Conservation (phyloP, 2,329 filamentous ascomycete species). For the Aurifilum marmelostoma region DNA sequence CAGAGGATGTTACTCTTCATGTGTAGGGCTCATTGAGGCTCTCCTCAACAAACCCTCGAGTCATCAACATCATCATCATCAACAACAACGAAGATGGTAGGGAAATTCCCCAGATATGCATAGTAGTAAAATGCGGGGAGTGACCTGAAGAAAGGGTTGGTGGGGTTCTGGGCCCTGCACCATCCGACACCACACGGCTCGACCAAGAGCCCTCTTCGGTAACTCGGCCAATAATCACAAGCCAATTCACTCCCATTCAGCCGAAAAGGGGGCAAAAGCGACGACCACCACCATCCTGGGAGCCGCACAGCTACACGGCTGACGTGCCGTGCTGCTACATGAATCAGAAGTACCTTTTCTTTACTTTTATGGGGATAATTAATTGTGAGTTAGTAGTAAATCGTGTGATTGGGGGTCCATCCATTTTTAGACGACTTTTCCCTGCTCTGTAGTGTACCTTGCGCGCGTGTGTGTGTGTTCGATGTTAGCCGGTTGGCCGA, state of each 20-base stretch:
- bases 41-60: too few species aligned
- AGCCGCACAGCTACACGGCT: conserved; percentile 6
- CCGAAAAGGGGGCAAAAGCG: conserved; percentile 36
- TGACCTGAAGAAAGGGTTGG: not conserved
- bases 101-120: conserved; percentile 10
- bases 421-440: too few species aligned
- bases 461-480: too few species aligned
- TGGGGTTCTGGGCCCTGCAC: conserved; percentile 19
- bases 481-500: conserved; percentile 40
- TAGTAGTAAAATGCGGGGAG: conserved; percentile 26
- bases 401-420: not conserved
- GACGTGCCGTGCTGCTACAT: not conserved
- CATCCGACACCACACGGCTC: conserved; percentile 9
- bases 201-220: conserved; percentile 38
- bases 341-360: not conserved
- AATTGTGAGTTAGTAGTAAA: not conserved
- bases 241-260: conserved; percentile 41
- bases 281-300: not conserved
- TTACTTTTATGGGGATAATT: not conserved
- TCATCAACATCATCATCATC: not conserved
- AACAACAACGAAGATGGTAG: not conserved
- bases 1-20: too few species aligned
- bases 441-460: too few species aligned
- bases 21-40: too few species aligned
- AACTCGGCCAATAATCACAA: conserved; percentile 51